Evolutionary conservation across 2,329 filamentous ascomycete genomes (phyloP).

Genomic region (Pyrenophora graminea): DNA sequence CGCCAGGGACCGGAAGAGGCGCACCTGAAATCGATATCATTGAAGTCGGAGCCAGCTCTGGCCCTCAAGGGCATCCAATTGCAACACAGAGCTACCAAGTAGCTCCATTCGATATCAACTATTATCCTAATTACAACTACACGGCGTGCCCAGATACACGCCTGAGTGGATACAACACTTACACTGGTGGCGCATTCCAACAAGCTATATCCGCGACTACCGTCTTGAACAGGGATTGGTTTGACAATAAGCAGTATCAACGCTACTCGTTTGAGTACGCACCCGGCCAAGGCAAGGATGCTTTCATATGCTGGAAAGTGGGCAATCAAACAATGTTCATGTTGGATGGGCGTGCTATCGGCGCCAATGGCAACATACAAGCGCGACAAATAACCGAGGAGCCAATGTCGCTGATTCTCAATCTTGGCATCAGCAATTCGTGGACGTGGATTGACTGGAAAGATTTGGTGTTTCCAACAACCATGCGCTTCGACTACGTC

Average conservation of each 20-base stretch:
- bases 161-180: constrained; percentile 56
- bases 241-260: constrained; percentile 58
- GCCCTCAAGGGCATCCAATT: constrained; percentile 47
- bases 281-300: constrained; percentile 53
- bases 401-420: constrained; percentile 60
- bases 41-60: constrained; percentile 52
- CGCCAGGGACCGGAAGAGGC: constrained; percentile 52
- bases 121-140: constrained; percentile 58
- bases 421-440: constrained; percentile 56
- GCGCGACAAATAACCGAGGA: constrained; percentile 56
- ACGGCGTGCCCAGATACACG: constrained; percentile 56
- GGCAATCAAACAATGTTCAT: constrained; percentile 57
- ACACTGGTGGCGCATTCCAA: constrained; percentile 60
- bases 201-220: constrained; percentile 61
- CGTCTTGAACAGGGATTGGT: constrained; percentile 61
- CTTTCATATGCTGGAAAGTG: constrained; percentile 58
- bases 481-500: constrained; percentile 61
- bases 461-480: constrained; percentile 54
- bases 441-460: constrained; percentile 56
- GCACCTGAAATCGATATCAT: constrained; percentile 57
- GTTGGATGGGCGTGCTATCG: constrained; percentile 57
- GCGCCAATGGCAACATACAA: constrained; percentile 59
- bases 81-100: constrained; percentile 56
- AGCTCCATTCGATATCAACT: constrained; percentile 56
- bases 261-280: constrained; percentile 61